Percentiles rank a stretch among this genome's conserved stretches.
Evolutionary conservation across 331 rosid genomes (phyloP).

Genomic region (Malus hybrid): DNA sequence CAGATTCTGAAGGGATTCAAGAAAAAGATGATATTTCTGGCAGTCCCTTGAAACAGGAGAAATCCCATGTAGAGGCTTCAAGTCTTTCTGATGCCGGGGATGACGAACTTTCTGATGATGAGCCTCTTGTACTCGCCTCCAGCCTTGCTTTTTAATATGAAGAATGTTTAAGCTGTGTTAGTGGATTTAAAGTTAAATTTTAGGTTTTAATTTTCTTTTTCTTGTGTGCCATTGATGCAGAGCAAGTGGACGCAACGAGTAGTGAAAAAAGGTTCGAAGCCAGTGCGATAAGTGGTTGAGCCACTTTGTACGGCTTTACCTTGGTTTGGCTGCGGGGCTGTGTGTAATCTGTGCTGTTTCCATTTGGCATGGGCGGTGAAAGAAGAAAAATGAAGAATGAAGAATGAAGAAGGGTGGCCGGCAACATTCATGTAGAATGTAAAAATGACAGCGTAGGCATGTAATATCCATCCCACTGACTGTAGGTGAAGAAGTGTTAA

Average conservation of each 20-base stretch:
- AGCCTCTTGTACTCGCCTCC: constrained; percentile 53
- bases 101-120: constrained; percentile 58
- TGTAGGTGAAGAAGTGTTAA: constrained; percentile 8
- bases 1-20: constrained; percentile 43
- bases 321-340: constrained; percentile 14
- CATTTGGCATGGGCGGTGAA: constrained; percentile 15
- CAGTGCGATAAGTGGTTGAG: constrained; percentile 18
- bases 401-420: neutral
- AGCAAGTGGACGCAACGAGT: constrained; percentile 49
- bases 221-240: constrained; percentile 29
- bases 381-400: constrained; percentile 15
- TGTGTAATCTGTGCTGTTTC: constrained; percentile 5
- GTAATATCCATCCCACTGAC: constrained; percentile 15
- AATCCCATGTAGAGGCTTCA: constrained; percentile 21
- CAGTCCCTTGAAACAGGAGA: constrained; percentile 27
- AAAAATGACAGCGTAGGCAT: constrained; percentile 34
- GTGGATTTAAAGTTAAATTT: neutral
- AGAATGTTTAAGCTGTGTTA: neutral
- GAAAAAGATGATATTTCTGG: constrained; percentile 27
- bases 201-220: neutral
- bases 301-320: constrained; percentile 3
- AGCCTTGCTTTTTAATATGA: neutral
- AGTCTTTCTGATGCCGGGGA: constrained; percentile 17
- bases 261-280: constrained; percentile 35
- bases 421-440: constrained; percentile 29